Base-by-base conservation (phyloP, 352 stramenopile genomes). In the Albugo laibachii region DNA sequence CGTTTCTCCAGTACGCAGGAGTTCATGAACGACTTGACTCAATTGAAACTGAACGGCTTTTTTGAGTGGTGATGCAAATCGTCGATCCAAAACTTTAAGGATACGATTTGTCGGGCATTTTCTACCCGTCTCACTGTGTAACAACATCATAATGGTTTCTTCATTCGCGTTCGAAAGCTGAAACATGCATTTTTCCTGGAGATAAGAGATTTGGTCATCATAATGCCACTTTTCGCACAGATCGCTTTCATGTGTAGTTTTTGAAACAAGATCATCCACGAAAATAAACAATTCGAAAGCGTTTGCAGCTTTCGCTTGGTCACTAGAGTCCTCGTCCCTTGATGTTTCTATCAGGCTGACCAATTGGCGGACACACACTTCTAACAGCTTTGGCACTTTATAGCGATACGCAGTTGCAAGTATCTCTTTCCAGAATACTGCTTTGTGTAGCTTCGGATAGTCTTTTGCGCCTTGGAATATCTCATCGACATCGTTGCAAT, bases 1-100 rank as follows among this genome's bases (percentile, higher is more conserved):
- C 1, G 66, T 53, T 39, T 83, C 69, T 13, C 63, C 66, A 11
- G 65, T 48, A 12, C 60, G 56, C 35, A 91, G 45, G 4, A 91
- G 38, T 41, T 86, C 75, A 45, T 91, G 80, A n/a, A 91, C 78
- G 2, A 71, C 78, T 8, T 73, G 74, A 4, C 66, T 67, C 16
- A 87, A 56, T 21, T 91, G 70, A 45, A 86, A 86, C n/a, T 75
- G 66, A 18, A 91, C 69, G 2, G 78, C 74, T 0, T 80, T 66
- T 45, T 83, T 70, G 3, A 91, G 52, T 8, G 78, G 74, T 0
- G 65, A 66, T 36, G 67, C 57, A 0, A 75, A 85, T 15, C 78
- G 63, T 46, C 76, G 52, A 13, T 54, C 59, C 31, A 87, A 40
- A 19, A 91, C 63, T n/a, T 64, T 62, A 19, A 69, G 80, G 10